Conservation (phyloP, 1,284 basidiomycete species). For the Pterulicium gracile region DNA sequence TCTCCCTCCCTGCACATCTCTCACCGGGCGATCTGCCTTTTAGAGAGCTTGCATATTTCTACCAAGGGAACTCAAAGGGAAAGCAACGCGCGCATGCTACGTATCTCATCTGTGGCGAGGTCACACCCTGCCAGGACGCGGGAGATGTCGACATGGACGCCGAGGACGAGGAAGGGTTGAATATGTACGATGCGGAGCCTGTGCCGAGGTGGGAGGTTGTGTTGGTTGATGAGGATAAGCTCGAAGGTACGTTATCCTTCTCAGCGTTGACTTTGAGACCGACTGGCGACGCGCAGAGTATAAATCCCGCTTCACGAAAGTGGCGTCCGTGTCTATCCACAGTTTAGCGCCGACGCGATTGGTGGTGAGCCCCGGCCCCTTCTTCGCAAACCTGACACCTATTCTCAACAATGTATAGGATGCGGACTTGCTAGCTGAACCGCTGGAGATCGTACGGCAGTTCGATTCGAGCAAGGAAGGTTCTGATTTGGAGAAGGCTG, state of each 20-base stretch:
- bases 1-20: neutral
- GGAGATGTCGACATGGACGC: slow-evolving; percentile 1
- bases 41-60: neutral
- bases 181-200: neutral
- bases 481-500: slow-evolving; percentile 25
- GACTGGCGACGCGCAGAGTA: no score
- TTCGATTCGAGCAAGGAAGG: slow-evolving; percentile 35
- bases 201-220: neutral
- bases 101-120: neutral
- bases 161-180: neutral
- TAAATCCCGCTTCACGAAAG: neutral
- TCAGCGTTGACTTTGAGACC: no score
- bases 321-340: neutral
- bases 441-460: slow-evolving; percentile 34
- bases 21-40: neutral
- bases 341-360: neutral
- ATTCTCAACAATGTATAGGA: slow-evolving; percentile 32
- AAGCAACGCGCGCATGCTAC: neutral
- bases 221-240: neutral
- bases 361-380: neutral
- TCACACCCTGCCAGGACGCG: neutral
- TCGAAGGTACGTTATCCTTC: neutral
- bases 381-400: neutral
- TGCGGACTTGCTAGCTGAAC: slow-evolving; percentile 41
- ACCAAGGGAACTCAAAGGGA: neutral